A percentile compares a stretch with the other conserved stretches of the same genome.
Evolutionary conservation across 768 basidiomycete genomes (phyloP).

Genomic region (Amanita rimosa): DNA sequence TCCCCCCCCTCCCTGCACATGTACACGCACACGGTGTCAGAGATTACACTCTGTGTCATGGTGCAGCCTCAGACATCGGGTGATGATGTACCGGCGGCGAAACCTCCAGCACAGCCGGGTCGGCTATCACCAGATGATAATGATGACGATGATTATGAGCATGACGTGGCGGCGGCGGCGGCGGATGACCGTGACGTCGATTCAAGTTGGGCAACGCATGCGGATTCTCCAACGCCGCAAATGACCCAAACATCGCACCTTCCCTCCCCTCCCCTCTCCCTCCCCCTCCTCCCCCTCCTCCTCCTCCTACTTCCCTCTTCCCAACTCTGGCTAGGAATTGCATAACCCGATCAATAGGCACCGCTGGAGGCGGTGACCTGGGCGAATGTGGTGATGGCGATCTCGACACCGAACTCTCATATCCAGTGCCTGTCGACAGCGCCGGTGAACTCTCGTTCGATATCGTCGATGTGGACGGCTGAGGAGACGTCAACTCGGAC

Average conservation of each 20-base stretch:
- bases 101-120: constrained; percentile 5
- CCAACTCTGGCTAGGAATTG: not conserved
- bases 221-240: constrained; percentile 1
- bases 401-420: constrained; percentile 37
- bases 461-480: constrained; percentile 16
- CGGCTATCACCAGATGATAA: constrained; percentile 1
- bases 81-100: not conserved
- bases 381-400: constrained; percentile 33
- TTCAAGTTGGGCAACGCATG: not conserved
- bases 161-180: not conserved
- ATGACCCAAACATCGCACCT: constrained; percentile 1
- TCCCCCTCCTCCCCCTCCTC: constrained; percentile 3
- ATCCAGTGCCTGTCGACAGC: constrained; percentile 40
- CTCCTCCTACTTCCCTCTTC: constrained; percentile 7
- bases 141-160: not conserved
- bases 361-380: constrained; percentile 20
- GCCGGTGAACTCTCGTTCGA: constrained; percentile 45
- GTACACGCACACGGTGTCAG: too few relatives aligned
- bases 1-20: too few relatives aligned
- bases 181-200: too few relatives aligned
- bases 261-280: constrained; percentile 2
- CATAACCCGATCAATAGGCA: constrained; percentile 12
- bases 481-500: constrained; percentile 16
- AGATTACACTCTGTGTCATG: too few relatives aligned
- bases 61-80: not conserved